phyloP scores from a whole-genome alignment of 768 basidiomycete genomes.

The Austroboletus eburneus region DNA sequence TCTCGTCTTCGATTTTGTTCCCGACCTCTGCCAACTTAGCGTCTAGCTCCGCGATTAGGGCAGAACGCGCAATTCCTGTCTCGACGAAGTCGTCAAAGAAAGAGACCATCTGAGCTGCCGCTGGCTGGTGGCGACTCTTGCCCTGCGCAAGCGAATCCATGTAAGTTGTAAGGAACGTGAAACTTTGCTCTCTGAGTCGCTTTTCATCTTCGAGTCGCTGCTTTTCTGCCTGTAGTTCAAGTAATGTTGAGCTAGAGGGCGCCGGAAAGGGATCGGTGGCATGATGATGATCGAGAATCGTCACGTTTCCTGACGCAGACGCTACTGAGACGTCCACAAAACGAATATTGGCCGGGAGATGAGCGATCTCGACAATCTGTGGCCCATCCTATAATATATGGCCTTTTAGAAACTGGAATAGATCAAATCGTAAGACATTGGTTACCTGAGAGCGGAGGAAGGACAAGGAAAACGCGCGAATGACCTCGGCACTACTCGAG shows the following conservation, averaged over 20 bases:
- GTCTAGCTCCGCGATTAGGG: slow-evolving; percentile 14
- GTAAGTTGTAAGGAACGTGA: slow-evolving; percentile 23
- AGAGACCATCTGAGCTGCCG: slow-evolving; percentile 15
- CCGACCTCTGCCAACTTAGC: slow-evolving; percentile 9
- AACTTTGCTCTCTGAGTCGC: slow-evolving; percentile 16
- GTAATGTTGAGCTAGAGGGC: slow-evolving; percentile 1
- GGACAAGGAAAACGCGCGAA: slow-evolving; percentile 17
- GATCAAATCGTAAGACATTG: neutral
- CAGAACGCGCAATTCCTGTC: slow-evolving; percentile 15
- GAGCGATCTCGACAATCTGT: slow-evolving; percentile 11
- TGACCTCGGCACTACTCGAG: slow-evolving; percentile 13
- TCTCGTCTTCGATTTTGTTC: slow-evolving; percentile 13
- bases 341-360: slow-evolving; percentile 9
- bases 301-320: slow-evolving; percentile 6
- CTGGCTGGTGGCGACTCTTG: slow-evolving; percentile 4
- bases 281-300: slow-evolving; percentile 14
- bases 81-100: slow-evolving; percentile 24
- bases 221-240: slow-evolving; percentile 9
- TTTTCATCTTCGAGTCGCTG: slow-evolving; percentile 16
- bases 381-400: neutral
- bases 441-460: slow-evolving; percentile 9
- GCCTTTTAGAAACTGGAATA: neutral
- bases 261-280: neutral
- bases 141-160: slow-evolving; percentile 26
- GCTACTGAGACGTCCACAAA: slow-evolving; percentile 13